Conservation (phyloP, 345 rosid genomes). For the Erucastrum elatum region DNA sequence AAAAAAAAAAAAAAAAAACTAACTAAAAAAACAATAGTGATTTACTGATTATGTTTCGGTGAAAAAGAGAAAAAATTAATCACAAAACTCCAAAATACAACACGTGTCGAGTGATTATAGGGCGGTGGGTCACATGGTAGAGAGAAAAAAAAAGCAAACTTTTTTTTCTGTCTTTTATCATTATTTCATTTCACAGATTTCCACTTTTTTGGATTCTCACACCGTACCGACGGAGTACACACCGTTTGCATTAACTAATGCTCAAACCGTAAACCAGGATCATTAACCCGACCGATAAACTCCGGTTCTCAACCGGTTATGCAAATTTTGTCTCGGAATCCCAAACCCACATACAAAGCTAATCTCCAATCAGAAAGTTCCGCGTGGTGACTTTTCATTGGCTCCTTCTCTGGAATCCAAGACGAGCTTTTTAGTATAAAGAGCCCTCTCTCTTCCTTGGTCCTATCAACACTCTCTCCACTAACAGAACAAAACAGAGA, state of each 20-base stretch:
- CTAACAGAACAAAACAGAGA: conserved; percentile 5
- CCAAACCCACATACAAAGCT: conserved; percentile 27
- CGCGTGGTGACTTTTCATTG: conserved; percentile 53
- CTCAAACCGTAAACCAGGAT: conserved; percentile 2
- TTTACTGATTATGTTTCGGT: conserved; percentile 33
- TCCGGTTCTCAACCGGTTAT: conserved; percentile 44
- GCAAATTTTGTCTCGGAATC: conserved; percentile 45
- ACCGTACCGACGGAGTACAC: conserved; percentile 45
- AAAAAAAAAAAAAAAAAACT: neutral
- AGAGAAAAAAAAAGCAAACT: neutral
- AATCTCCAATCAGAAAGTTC: conserved; percentile 26
- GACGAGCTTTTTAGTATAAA: conserved; percentile 57
- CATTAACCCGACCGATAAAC: neutral
- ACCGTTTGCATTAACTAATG: conserved; percentile 7
- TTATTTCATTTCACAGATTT: conserved; percentile 35
- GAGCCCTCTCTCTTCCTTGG: conserved; percentile 21
- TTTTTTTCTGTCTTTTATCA: neutral
- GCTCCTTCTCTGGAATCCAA: conserved; percentile 69
- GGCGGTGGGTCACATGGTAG: conserved; percentile 41
- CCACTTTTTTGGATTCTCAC: conserved; percentile 28
- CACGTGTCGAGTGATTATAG: conserved; percentile 37
- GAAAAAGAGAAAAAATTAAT: conserved; percentile 13
- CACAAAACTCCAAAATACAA: conserved; percentile 31
- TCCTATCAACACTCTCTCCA: neutral
- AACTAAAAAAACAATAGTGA: neutral